Base-by-base conservation (phyloP, 2,329 filamentous ascomycete species). In the Tolypocladium sp. region DNA sequence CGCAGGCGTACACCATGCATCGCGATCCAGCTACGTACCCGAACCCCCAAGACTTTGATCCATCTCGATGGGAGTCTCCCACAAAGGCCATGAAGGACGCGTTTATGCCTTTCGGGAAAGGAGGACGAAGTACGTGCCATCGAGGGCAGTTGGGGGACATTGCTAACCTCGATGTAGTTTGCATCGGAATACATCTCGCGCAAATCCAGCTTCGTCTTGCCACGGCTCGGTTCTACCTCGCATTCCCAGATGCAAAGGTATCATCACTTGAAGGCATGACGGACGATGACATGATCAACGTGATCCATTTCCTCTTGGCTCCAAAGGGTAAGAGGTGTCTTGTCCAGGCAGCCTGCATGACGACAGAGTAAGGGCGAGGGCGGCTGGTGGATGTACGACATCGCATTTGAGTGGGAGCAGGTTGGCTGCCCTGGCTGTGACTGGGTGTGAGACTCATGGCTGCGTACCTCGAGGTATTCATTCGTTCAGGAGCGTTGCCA, bases 151-250 rank as follows among this genome's bases (percentile, higher is more conserved):
- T 22, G n/a, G 3, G n/a, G 8, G 25, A 17, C 17, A 41, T 5
- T 2, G 46, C 42, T 60, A 5, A 58, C 37, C 1, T 22, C 20
- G 38, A 15, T n/a, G 44, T 59, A 73, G 69, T 66, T 1, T 86
- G 83, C 59, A 71, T 86, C 17, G 83, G 83, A 2, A 68, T 82
- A 33, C 80, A 85, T 60, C 73, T 86, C n/a, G 82, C 83, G 0
- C 71, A 72, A 35, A 80, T 82, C 69, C 82, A 85, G 63, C 63
- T 85, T 38, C 73, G 81, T 4, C 74, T 82, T 52, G 79, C 74
- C 0, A 73, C 76, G 0, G 77, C 80, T 0, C 70, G 74, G 6
- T 81, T 86, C 68, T 83, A 83, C 65, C 70, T 75, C 0, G 70
- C 76, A 30, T 81, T 74, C 62, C 71, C 74, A 0, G 66, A 68